phyloP scores from a whole-genome alignment of 352 stramenopile species.

The Ophiocytium majus region DNA sequence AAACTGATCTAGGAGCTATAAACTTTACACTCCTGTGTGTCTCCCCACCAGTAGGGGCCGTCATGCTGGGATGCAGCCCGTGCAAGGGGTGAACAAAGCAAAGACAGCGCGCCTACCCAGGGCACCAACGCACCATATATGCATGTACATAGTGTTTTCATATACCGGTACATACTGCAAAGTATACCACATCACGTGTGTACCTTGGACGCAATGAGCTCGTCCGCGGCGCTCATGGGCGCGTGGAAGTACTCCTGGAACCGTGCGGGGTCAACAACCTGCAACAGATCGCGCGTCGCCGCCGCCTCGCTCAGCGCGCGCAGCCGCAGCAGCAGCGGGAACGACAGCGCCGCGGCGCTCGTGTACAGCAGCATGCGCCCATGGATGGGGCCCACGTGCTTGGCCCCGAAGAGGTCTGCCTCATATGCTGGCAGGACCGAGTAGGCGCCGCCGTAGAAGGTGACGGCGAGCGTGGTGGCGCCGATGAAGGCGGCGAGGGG shows the following conservation, averaged over 20 bases:
- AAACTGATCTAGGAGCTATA: no score
- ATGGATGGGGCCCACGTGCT: conserved; percentile 62
- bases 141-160: no score
- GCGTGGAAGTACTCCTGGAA: conserved; percentile 45
- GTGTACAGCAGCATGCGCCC: conserved; percentile 56
- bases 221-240: conserved; percentile 11
- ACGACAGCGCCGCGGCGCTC: conserved; percentile 42
- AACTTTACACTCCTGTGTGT: no score
- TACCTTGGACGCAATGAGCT: conserved; percentile 27
- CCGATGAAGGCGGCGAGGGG: conserved; percentile 56
- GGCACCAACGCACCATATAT: no score
- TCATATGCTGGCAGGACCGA: conserved; percentile 60
- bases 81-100: no score
- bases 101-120: no score
- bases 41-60: no score
- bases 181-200: no score
- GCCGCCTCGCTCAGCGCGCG: conserved; percentile 52
- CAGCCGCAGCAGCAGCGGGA: conserved; percentile 55
- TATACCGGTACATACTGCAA: no score
- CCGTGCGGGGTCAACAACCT: conserved; percentile 51
- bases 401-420: conserved; percentile 60
- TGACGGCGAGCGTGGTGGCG: conserved; percentile 55
- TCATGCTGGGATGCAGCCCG: no score
- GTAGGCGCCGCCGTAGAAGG: conserved; percentile 59
- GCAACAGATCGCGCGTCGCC: conserved; percentile 60